Base-by-base conservation (phyloP, 331 rosid genomes). In the Rosa hybrid region DNA sequence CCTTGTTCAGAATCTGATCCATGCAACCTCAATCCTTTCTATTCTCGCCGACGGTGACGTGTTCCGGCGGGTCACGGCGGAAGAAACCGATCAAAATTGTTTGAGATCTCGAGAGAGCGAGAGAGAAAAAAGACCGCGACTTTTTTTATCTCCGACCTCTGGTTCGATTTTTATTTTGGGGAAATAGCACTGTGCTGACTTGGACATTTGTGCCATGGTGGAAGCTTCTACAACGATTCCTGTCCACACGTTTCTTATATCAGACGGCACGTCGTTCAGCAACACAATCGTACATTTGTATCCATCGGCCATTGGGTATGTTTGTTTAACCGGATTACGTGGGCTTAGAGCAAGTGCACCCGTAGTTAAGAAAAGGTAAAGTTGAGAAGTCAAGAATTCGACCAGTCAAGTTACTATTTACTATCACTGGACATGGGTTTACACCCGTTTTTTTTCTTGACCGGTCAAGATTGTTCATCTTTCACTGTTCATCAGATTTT, bases 1-100 rank as follows among this genome's bases (percentile, higher is more conserved):
- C 95, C 84, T 91, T 94, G 89, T 90, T 90, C 89, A 94, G 11
- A 74, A 94, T 79, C 94, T 94, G 90, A 89, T 94, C 95, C 98
- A 94, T 93, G 39, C 1, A 21, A 48, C 12, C 38, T 39, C 54
- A 2, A 2, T 25, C 59, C 46, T 1, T 4, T 20, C 70, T 2
- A 34, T 68, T 16, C 71, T n/a, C 13, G 44, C 51, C 7, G n/a
- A 42, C 45, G 27, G 56, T 57, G 42, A n/a, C 2, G 7, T 50
- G 27, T 72, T 25, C 10, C 34, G 34, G 34, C 62, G 12, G 25
- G n/a, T 51, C 2, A 4, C 10, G 18, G 25, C 7, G 71, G 59
- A 11, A 9, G 39, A 5, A 63, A 45, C 21, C 73, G 74, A 30
- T 50, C 41, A 21, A 30, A 50, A 65, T 16, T 75, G 67, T n/a